Base-by-base conservation (phyloP, 352 stramenopile genomes). In the Pythium plurisporium region DNA sequence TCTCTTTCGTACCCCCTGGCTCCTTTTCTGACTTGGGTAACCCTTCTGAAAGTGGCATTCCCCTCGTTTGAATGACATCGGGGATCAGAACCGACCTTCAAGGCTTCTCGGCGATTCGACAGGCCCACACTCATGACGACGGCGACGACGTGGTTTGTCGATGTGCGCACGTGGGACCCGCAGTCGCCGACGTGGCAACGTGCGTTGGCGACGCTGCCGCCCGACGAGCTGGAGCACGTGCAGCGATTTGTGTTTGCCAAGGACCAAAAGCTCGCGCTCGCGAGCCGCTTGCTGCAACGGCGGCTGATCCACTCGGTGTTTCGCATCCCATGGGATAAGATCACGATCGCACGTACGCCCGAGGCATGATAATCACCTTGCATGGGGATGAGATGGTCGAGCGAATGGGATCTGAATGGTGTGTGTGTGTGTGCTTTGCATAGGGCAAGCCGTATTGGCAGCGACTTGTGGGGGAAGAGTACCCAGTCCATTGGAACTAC, bases 391-490 rank as follows among this genome's bases (percentile, higher is more conserved):
- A n/a, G n/a, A n/a, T n/a, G n/a, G n/a, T n/a, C n/a, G n/a, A n/a
- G n/a, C n/a, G n/a, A n/a, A n/a, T n/a, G n/a, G n/a, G n/a, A n/a
- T n/a, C n/a, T n/a, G n/a, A n/a, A 30, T 6, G 46, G 1, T 56
- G 34, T n/a, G 19, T 36, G 7, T 10, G n/a, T 51, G 14, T 26
- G 22, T 20, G 26, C 22, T 4, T 29, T 37, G 14, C n/a, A 17
- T 50, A 88, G 76, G 71, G 72, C 42, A 92, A 92, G 59, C 80
- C 80, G 12, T 90, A 70, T 33, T 90, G 75, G 79, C 64, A 47
- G 10, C 67, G 66, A 30, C 4, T 23, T 44, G 9, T 20, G 30
- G 20, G 29, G 8, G 29, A 17, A 5, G 29, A 29, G 3, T 17
- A 22, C 19, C 26, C 17, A 20, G 14, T 3, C 20, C 8, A 10